Conservation (phyloP, 345 rosid genomes). For the Syzygium jambos region DNA sequence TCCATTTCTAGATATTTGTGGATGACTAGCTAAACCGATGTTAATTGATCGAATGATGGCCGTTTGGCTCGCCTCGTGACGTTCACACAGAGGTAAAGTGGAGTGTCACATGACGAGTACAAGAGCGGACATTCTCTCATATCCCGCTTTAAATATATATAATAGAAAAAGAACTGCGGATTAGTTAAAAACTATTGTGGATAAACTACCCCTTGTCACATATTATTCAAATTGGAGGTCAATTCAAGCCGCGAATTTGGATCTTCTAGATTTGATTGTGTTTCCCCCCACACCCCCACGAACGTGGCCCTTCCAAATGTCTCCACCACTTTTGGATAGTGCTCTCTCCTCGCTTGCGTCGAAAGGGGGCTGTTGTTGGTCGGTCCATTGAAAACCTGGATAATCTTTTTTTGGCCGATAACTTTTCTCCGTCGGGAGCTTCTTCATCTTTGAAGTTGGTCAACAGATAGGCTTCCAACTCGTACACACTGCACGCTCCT, state of each 20-base stretch:
- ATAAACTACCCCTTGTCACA: background rate
- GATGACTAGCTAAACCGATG: background rate
- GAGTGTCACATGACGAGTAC: background rate
- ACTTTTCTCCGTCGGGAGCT: no score
- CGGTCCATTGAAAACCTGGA: background rate
- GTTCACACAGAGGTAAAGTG: background rate
- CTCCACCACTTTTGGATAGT: background rate
- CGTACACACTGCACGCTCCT: background rate
- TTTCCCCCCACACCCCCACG: background rate
- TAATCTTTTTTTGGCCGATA: background rate
- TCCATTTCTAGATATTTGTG: background rate
- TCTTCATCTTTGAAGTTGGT: background rate
- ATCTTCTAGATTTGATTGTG: background rate
- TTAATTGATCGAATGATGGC: fast-evolving
- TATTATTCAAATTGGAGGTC: background rate
- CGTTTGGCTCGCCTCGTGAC: fast-evolving
- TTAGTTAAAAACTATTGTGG: background rate
- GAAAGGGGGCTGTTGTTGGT: background rate
- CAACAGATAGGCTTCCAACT: background rate
- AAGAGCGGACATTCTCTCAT: no score
- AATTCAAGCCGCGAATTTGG: background rate
- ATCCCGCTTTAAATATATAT: fast-evolving
- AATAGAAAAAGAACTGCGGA: background rate
- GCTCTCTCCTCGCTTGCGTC: background rate
- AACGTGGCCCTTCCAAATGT: background rate